Conservation (phyloP, 345 rosid species). For the Populus simonii region DNA sequence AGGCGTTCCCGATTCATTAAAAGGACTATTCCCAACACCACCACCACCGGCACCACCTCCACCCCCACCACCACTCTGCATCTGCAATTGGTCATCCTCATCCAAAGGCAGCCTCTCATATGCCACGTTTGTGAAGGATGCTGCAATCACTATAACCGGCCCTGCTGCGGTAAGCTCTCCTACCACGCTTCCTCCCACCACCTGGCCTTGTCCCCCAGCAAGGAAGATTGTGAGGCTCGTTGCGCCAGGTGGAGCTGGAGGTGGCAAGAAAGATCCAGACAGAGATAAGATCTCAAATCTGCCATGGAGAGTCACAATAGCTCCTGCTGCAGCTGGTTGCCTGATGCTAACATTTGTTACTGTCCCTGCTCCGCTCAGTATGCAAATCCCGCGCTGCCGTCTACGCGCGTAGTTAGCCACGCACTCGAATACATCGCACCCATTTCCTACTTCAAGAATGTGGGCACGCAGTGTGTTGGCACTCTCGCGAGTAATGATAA, state of each 20-base stretch:
- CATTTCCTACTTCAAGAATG: slow-evolving; percentile 86
- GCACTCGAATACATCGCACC: slow-evolving; percentile 86
- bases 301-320: slow-evolving; percentile 75
- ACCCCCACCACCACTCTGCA: slow-evolving; percentile 47
- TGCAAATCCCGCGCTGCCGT: slow-evolving; percentile 87
- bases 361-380: slow-evolving; percentile 81
- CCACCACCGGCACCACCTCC: slow-evolving; percentile 35
- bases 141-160: slow-evolving; percentile 85
- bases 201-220: slow-evolving; percentile 91
- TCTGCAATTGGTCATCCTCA: slow-evolving; percentile 75
- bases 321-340: slow-evolving; percentile 82
- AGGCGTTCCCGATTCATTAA: slow-evolving; percentile 38
- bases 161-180: slow-evolving; percentile 94
- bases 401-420: slow-evolving; percentile 85
- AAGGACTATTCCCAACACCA: slow-evolving; percentile 40
- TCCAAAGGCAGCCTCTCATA: slow-evolving; percentile 90
- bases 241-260: slow-evolving; percentile 96
- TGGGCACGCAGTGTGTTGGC: slow-evolving; percentile 95
- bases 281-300: slow-evolving; percentile 91
- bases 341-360: slow-evolving; percentile 88
- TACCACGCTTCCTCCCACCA: slow-evolving; percentile 89
- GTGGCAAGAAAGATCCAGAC: slow-evolving; percentile 87
- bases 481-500: slow-evolving; percentile 91
- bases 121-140: slow-evolving; percentile 90
- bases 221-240: slow-evolving; percentile 81